Evolutionary conservation across 2,329 filamentous ascomycete genomes (phyloP), one percentile per base, ranked within the genome.

Genomic region (Diaporthe aspalathi): DNA sequence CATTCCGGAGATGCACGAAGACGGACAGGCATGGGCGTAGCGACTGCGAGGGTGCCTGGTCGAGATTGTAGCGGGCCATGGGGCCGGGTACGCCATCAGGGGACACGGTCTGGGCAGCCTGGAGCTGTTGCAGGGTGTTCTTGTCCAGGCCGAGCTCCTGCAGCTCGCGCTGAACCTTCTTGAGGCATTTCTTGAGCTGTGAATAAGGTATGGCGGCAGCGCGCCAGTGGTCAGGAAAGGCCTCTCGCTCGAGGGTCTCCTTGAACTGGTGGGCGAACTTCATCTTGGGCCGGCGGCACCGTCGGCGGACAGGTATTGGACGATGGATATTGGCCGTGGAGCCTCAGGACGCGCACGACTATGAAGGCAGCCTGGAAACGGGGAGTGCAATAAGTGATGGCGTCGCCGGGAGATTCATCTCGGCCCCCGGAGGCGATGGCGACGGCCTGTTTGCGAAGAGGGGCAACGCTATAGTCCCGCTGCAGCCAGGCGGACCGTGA

Each of bases 171-270:
- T 91, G 89, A 63, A 97, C 91, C 78, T 91, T 91, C 79, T 95
- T 95, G 78, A 97, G 91, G 81, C 93, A 93, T 83, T 97, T 97
- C 82, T 97, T 97, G 70, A 97, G 88, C 80, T 94, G 89, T 54
- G 91, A 88, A 80, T 97, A 97, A 3, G 93, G 93, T 73, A 97
- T 93, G 62, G 94, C 94, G 35, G 90, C 91, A 54, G 92, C 87
- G 62, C 94, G 83, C 89, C 89, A 91, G 78, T 91, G 90, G 63
- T 88, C 83, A 9, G 94, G 94, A 79, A 94, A 97, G 74, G 89
- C 92, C 80, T 93, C 92, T 74, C 85, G 88, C 74, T 88, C 85
- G 73, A 97, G 86, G 63, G 88, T 87, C 76, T 91, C 88, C 78
- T 91, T 90, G 79, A 94, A 96, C 77, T 91, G 88, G 79, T 92